Conservation (phyloP, 164 flowering plant species). For the Piper betle region DNA sequence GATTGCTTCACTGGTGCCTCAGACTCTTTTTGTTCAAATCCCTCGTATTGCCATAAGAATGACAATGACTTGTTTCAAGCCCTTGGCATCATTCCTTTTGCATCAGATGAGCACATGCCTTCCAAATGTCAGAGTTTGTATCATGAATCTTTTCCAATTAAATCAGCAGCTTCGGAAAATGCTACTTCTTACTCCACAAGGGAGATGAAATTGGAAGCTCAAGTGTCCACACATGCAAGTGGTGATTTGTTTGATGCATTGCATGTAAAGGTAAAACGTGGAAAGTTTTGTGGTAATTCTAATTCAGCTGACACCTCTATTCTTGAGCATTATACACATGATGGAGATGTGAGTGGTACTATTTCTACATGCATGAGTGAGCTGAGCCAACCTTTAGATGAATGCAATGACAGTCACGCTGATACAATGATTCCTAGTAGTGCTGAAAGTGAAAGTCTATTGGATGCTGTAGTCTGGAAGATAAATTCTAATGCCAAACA, state of each 20-base stretch:
- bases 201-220: background rate
- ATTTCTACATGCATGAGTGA: constrained; percentile 13
- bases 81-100: constrained; percentile 10
- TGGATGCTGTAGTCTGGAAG: constrained; percentile 84
- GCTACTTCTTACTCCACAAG: background rate
- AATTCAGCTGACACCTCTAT: constrained; percentile 4
- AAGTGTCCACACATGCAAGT: constrained; percentile 18
- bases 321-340: constrained; percentile 7
- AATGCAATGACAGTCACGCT: constrained; percentile 13
- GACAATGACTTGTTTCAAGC: constrained; percentile 28
- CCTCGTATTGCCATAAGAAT: constrained; percentile 3
- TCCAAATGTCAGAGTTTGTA: background rate
- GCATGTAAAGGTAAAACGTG: constrained; percentile 43
- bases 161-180: constrained; percentile 6
- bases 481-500: constrained; percentile 31
- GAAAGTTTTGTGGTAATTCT: constrained; percentile 20
- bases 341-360: constrained; percentile 12
- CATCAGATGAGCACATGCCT: constrained; percentile 8
- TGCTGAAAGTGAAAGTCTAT: constrained; percentile 39
- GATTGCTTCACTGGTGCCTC: background rate
- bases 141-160: constrained; percentile 9
- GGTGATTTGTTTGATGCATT: constrained; percentile 67
- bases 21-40: constrained; percentile 6
- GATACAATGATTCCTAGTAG: constrained; percentile 30
- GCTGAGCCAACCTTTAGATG: constrained; percentile 4